phyloP scores from a whole-genome alignment of 2,329 filamentous ascomycete genomes.

The Hypoxylon sp. region DNA sequence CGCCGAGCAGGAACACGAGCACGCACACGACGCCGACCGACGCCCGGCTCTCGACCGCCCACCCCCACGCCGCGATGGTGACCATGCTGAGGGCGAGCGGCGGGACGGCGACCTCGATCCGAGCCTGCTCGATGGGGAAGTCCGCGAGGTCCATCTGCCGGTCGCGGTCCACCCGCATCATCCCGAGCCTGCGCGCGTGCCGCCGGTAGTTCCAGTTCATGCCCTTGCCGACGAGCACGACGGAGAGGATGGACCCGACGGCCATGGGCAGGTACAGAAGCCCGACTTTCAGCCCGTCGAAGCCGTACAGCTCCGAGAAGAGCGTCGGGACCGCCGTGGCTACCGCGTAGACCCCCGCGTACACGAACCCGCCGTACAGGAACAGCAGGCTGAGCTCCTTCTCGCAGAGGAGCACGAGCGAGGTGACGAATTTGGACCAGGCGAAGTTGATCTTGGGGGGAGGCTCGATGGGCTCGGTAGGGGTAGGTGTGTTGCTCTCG shows the following conservation, averaged over 20 bases:
- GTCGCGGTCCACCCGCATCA: slow-evolving; percentile 67
- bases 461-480: slow-evolving; percentile 42
- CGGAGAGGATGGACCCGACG: slow-evolving; percentile 56
- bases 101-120: slow-evolving; percentile 62
- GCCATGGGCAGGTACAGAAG: slow-evolving; percentile 64
- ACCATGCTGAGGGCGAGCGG: slow-evolving; percentile 62
- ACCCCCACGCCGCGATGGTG: slow-evolving; percentile 64
- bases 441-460: slow-evolving; percentile 35
- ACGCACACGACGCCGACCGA: slow-evolving; percentile 63
- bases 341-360: slow-evolving; percentile 63
- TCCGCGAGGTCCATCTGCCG: slow-evolving; percentile 59
- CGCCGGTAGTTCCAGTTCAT: slow-evolving; percentile 74
- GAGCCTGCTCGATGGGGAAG: slow-evolving; percentile 62
- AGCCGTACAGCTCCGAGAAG: slow-evolving; percentile 59
- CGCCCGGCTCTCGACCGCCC: slow-evolving; percentile 60
- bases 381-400: slow-evolving; percentile 64
- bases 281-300: slow-evolving; percentile 58
- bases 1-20: slow-evolving; percentile 63
- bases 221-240: slow-evolving; percentile 61
- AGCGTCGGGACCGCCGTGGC: slow-evolving; percentile 60
- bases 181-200: slow-evolving; percentile 66
- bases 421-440: slow-evolving; percentile 53
- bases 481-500: slow-evolving; percentile 53
- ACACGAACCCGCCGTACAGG: slow-evolving; percentile 61
- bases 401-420: slow-evolving; percentile 62